These are phyloP conservation scores for Geotrichum candidum DNA, from an alignment of 1,139 yeast species.

Conservation along the genomic window DNA sequence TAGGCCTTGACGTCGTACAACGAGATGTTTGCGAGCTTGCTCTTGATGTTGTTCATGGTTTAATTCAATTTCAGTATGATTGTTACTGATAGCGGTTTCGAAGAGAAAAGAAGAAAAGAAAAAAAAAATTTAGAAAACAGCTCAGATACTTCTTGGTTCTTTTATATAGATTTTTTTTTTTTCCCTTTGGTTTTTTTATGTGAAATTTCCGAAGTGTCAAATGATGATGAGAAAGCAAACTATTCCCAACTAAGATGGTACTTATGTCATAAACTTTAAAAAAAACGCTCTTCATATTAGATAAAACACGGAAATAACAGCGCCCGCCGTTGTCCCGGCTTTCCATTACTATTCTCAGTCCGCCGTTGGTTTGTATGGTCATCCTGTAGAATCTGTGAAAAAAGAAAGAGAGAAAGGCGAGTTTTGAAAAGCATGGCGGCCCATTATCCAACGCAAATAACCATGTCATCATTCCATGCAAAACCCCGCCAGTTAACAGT, in stretches of 20 bases:
- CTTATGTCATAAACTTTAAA: neutral
- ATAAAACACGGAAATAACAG: neutral
- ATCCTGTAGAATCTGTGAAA: no score
- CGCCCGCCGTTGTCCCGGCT: no score
- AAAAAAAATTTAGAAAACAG: neutral
- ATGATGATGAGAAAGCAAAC: neutral
- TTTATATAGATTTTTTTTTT: neutral
- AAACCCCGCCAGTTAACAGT: no score
- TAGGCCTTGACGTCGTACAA: conserved; percentile 94
- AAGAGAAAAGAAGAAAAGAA: neutral
- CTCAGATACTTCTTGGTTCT: neutral
- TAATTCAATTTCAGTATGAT: neutral
- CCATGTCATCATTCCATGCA: no score
- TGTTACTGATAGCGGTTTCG: neutral
- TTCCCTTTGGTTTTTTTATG: neutral
- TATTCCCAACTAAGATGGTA: neutral
- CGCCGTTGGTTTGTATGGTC: no score
- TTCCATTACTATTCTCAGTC: no score
- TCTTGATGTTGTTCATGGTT: conserved; percentile 58
- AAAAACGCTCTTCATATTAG: neutral
- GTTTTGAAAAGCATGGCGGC: no score
- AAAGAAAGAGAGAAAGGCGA: no score
- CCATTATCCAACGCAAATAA: no score
- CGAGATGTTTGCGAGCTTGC: conserved; percentile 72
- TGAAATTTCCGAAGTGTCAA: neutral